Evolutionary conservation across 345 rosid genomes (phyloP).

Genomic region (Psidium guajava): DNA sequence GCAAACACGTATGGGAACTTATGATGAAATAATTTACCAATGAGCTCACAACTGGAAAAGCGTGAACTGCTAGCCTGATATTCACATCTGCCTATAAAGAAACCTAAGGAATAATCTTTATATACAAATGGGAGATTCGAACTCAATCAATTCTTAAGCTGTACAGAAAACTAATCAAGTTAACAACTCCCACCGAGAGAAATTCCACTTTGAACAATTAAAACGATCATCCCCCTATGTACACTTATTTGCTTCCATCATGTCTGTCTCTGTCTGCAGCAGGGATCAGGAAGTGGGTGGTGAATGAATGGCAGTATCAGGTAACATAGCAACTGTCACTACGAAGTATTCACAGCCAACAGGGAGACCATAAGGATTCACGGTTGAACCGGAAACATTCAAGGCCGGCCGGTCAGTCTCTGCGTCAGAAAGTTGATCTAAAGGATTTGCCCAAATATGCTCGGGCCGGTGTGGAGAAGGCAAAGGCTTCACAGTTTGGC

Average conservation of each 20-base stretch:
- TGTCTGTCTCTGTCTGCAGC: conserved; percentile 40
- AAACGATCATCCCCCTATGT: conserved; percentile 7
- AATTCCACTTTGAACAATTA: neutral
- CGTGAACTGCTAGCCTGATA: neutral
- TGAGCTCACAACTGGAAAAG: neutral
- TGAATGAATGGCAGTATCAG: conserved; percentile 66
- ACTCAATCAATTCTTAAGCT: conserved; percentile 28
- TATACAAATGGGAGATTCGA: conserved; percentile 23
- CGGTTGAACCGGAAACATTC: conserved; percentile 32
- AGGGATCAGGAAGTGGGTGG: conserved; percentile 79
- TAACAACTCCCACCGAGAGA: conserved; percentile 2
- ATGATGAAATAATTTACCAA: neutral
- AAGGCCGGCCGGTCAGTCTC: conserved; percentile 42
- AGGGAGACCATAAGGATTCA: conserved; percentile 73
- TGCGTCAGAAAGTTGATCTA: conserved; percentile 33
- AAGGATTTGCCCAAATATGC: conserved; percentile 20
- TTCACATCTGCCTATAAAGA: neutral
- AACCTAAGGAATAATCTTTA: conserved; percentile 4
- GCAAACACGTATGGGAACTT: neutral
- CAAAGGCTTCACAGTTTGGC: conserved; percentile 52
- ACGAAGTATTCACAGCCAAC: conserved; percentile 81
- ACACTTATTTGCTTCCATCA: conserved; percentile 73
- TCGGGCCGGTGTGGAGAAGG: conserved; percentile 29
- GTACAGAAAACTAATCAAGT: conserved; percentile 21
- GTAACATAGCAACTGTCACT: conserved; percentile 97